Conservation (phyloP, 495 filamentous ascomycete species). For the Podospora comata region DNA sequence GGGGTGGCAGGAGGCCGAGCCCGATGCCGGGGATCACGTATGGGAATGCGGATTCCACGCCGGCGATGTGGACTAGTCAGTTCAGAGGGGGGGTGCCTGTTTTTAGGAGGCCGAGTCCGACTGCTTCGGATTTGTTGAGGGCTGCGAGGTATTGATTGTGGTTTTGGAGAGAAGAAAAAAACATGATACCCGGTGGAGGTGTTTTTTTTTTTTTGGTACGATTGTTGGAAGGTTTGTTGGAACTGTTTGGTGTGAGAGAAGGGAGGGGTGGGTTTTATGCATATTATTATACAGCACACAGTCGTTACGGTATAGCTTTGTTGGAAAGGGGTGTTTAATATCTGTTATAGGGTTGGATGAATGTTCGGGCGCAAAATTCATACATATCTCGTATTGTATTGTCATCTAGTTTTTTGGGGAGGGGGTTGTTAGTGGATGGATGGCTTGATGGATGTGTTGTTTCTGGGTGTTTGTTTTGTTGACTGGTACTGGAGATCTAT, state of each 20-base stretch:
- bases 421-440: neutral
- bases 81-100: conserved; percentile 22
- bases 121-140: conserved; percentile 25
- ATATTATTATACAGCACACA: neutral
- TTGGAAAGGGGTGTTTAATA: neutral
- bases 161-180: neutral
- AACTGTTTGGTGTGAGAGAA: neutral
- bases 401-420: neutral
- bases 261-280: neutral
- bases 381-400: neutral
- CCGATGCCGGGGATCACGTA: conserved; percentile 20
- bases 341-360: neutral
- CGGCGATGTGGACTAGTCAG: conserved; percentile 10
- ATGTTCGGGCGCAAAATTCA: neutral
- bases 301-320: neutral
- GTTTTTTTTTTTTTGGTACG: neutral
- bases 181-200: neutral
- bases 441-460: neutral
- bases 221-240: neutral
- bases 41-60: conserved; percentile 12
- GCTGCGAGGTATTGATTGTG: conserved; percentile 19
- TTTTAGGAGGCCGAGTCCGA: conserved; percentile 22
- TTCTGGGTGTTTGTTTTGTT: neutral
- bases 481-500: neutral
- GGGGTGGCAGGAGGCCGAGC: conserved; percentile 27